Base-by-base conservation (phyloP, 2,329 filamentous ascomycete species). In the Tolypocladium ophioglossoides region DNA sequence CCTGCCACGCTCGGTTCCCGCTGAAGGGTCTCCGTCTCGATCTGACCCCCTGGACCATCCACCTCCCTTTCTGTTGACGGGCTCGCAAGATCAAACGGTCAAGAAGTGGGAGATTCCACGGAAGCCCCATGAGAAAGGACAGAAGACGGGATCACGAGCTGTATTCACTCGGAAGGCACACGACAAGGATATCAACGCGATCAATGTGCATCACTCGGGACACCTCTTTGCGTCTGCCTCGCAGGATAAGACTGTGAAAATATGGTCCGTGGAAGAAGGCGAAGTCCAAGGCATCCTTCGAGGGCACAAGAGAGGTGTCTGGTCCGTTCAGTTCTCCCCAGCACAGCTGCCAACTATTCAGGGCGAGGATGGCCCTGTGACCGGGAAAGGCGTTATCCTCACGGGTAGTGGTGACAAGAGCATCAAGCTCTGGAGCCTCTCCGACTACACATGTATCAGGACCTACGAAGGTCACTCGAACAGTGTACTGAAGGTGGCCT, bases 391-490 rank as follows among this genome's bases (percentile, higher is more conserved):
- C 2, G 78, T 96, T 48, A 77, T 96, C 14, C 79, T 95, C 32
- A 97, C 94, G 0, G 94, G 91, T 38, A 95, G 89, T 62, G 94
- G 92, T 64, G 94, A 99, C 70, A 96, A 96, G 72, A 97, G 90
- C 0, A 82, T 97, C 64, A 95, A 95, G 69, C 79, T 99, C 11
- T 99, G 95, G 95, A 96, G 83, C 67, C 75, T 99, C 57, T 80
- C 86, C 2, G 91, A 96, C 70, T 99, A 96, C 71, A 89, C 84
- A 60, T 99, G 94, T 70, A 75, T 99, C 48, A 79, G 92, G 55
- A 97, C 94, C 0, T 94, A 97, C 54, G 95, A 99, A 70, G 94
- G 94, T 0, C 94, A 99, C 70, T 92, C 91, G 6, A 95, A 97
- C 72, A 96, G 89, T 63, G 88, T 99, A 3, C 76, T 99, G 35